Evolutionary conservation across 202 grass and related monocot genomes (phyloP), one percentile per base, ranked within the genome.

Genomic region (Zizania palustris): DNA sequence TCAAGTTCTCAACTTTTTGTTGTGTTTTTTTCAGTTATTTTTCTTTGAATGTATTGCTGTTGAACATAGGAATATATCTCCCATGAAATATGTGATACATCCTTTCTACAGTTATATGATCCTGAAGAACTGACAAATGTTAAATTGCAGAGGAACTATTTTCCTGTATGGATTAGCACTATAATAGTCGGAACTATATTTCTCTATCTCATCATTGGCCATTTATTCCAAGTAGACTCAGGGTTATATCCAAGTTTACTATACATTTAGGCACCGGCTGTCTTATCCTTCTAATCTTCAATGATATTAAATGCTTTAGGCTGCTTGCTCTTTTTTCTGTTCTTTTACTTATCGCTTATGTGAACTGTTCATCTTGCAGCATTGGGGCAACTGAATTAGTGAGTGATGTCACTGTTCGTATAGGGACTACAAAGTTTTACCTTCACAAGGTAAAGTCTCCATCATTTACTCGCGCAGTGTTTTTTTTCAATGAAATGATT

Each of bases 341-440:
- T 65, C 38, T 78, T 33, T 62, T 36, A 73, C 21, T 73, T 63
- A 43, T 66, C 54, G 72, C 35, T 73, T 64, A 28, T 28, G 28
- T 1, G 11, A 83, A 40, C 11, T 80, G 9, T 73, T 76, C 67
- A 66, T 66, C 68, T 87, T 89, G 70, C 91, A 98, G 96, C 58
- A 90, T 92, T 81, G 83, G 83, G 45, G 87, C 74, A 55, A 78
- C 83, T 43, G 96, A 98, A 74, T 72, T 95, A 60, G 85, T 87
- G 55, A 88, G 82, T 45, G 91, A 98, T 78, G 78, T 98, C 65
- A 83, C 84, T 72, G 77, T 98, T 82, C 85, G 75, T 36, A 80
- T 98, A 64, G 95, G 91, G 49, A 86, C 77, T 38, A 83, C 88
- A 40, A 92, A 85, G 81, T 98, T 98, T 66, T 85, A 88, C 85